A percentile compares a stretch with the other conserved stretches of the same genome.
Conservation (phyloP, 129 eudicot species). For the Escallonia rubra region DNA sequence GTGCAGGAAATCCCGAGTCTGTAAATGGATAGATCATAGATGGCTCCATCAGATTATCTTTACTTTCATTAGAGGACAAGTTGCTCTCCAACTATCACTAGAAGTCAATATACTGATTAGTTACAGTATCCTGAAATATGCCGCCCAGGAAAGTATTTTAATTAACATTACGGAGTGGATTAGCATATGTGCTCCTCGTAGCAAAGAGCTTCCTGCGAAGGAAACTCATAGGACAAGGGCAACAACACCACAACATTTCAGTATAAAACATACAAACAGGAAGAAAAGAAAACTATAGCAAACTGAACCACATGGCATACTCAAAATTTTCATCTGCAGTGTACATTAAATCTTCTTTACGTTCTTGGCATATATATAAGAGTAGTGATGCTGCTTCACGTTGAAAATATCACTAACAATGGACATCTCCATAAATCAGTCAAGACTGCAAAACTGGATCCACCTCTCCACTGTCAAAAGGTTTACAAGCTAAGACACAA, state of each 20-base stretch:
- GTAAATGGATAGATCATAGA: too few relatives aligned
- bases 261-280: background rate
- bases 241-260: background rate
- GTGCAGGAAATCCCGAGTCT: too few relatives aligned
- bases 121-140: too few relatives aligned
- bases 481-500: background rate
- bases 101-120: too few relatives aligned
- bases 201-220: too few relatives aligned
- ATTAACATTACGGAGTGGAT: too few relatives aligned
- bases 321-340: background rate
- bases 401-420: slow-evolving; percentile 1
- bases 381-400: background rate
- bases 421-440: background rate
- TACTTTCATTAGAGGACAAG: too few relatives aligned
- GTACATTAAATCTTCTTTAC: background rate
- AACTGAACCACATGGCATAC: background rate
- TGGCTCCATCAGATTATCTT: too few relatives aligned
- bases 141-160: too few relatives aligned
- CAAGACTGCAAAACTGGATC: background rate
- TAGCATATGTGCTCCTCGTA: too few relatives aligned
- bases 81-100: too few relatives aligned
- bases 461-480: slow-evolving; percentile 10
- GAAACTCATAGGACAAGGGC: background rate
- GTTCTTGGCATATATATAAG: background rate
- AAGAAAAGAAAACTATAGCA: background rate